Conservation (phyloP, 345 rosid genomes). For the Orychophragmus violaceus region DNA sequence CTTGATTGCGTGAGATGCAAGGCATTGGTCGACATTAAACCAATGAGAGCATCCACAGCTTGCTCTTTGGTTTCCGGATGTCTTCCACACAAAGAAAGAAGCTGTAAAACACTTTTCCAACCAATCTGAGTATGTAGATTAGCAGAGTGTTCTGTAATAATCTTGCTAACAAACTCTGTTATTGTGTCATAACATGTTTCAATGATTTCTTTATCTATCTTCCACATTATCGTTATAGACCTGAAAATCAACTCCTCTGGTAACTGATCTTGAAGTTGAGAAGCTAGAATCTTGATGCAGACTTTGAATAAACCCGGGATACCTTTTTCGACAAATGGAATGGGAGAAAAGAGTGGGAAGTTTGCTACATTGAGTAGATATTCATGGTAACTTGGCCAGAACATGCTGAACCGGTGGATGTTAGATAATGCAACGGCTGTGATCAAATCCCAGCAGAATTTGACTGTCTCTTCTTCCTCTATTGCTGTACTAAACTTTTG, state of each 20-base stretch:
- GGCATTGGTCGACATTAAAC: slow-evolving; percentile 45
- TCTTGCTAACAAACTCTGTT: slow-evolving; percentile 51
- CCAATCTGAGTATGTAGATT: slow-evolving; percentile 66
- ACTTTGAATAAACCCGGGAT: slow-evolving; percentile 56
- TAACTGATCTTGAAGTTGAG: slow-evolving; percentile 38
- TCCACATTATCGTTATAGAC: slow-evolving; percentile 83
- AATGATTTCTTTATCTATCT: slow-evolving; percentile 76
- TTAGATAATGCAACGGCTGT: slow-evolving; percentile 44
- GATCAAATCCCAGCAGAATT: slow-evolving; percentile 80
- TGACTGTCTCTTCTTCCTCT: slow-evolving; percentile 87
- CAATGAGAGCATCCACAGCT: slow-evolving; percentile 63
- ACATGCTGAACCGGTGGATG: slow-evolving; percentile 44
- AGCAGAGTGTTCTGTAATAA: slow-evolving; percentile 50
- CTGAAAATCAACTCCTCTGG: slow-evolving; percentile 71
- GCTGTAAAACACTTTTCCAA: slow-evolving; percentile 75
- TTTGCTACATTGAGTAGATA: slow-evolving; percentile 54
- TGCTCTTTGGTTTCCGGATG: slow-evolving; percentile 66
- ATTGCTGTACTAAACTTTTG: slow-evolving; percentile 83
- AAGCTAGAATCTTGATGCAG: slow-evolving; percentile 52
- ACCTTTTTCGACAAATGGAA: slow-evolving; percentile 78
- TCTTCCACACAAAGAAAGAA: slow-evolving; percentile 63
- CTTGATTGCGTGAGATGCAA: slow-evolving; percentile 42
- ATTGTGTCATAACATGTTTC: slow-evolving; percentile 60
- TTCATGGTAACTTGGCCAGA: slow-evolving; percentile 75
- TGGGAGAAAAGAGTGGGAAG: slow-evolving; percentile 73